Percentiles rank a stretch among this genome's conserved stretches.
Conservation (phyloP, 441 rosid species). For the Erysimum pusillum region DNA sequence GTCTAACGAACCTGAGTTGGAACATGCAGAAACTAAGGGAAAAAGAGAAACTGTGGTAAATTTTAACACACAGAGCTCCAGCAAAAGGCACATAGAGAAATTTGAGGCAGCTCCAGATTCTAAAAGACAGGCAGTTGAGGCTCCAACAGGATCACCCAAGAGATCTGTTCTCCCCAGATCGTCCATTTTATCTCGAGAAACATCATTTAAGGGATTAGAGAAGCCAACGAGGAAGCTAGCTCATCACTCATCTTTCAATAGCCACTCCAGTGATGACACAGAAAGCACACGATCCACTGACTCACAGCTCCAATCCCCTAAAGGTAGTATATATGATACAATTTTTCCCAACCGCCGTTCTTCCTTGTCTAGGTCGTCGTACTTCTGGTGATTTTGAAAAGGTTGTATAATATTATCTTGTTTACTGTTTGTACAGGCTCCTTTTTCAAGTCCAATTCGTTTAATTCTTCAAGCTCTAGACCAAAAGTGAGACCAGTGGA, state of each 20-base stretch:
- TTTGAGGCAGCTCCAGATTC: conserved; percentile 55
- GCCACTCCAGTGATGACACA: conserved; percentile 52
- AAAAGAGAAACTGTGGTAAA: conserved; percentile 50
- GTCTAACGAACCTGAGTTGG: conserved; percentile 43
- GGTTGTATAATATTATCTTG: conserved; percentile 27
- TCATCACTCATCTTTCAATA: conserved; percentile 56
- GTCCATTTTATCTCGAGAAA: conserved; percentile 66
- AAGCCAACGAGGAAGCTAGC: conserved; percentile 69
- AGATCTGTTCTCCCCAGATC: conserved; percentile 59
- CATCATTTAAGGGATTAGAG: conserved; percentile 73
- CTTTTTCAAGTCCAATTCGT: conserved; percentile 80
- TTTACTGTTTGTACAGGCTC: conserved; percentile 61
- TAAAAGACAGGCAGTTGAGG: conserved; percentile 74
- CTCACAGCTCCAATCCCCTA: conserved; percentile 60
- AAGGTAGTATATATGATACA: conserved; percentile 58
- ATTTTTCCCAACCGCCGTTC: conserved; percentile 23
- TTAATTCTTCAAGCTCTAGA: conserved; percentile 64
- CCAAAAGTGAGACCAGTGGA: conserved; percentile 77
- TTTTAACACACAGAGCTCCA: conserved; percentile 51
- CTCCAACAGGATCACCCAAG: conserved; percentile 65
- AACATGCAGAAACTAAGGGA: conserved; percentile 62
- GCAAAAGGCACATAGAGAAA: conserved; percentile 69
- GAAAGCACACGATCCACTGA: conserved; percentile 60
- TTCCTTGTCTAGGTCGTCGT: conserved; percentile 27
- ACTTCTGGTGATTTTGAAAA: conserved; percentile 10